Conservation (phyloP, 163 green algal species). For the Chlorella variabilis region DNA sequence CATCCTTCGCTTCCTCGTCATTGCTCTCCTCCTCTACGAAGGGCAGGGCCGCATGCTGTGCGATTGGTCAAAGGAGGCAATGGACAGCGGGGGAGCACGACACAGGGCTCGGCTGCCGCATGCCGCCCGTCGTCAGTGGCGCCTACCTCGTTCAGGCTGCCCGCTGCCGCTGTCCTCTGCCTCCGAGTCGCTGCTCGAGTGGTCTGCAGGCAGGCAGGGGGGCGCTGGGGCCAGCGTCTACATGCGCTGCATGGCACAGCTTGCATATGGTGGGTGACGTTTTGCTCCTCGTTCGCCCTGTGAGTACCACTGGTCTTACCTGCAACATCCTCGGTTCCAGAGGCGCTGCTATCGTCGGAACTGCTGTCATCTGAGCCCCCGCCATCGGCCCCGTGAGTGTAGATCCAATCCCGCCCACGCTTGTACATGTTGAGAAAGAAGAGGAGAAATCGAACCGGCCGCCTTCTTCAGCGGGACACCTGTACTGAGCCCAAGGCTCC, state of each 20-base stretch:
- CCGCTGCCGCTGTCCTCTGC: background rate
- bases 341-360: conserved; percentile 7
- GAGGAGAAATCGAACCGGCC: too few species aligned
- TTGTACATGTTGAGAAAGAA: too few species aligned
- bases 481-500: too few species aligned
- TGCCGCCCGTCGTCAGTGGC: background rate
- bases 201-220: background rate
- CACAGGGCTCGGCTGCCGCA: background rate
- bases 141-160: background rate
- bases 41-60: too few species aligned
- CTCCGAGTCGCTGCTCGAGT: background rate
- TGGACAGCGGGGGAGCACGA: background rate
- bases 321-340: background rate
- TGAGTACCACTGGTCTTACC: too few species aligned
- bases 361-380: conserved; percentile 17
- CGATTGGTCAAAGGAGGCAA: too few species aligned
- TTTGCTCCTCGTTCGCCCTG: too few species aligned
- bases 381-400: conserved; percentile 42
- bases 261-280: too few species aligned
- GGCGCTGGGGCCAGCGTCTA: too few species aligned
- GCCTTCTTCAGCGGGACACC: too few species aligned
- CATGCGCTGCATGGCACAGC: too few species aligned
- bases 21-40: too few species aligned
- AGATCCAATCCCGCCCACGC: conserved; percentile 45
- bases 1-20: background rate